Percentiles rank a stretch among this genome's conserved stretches.
phyloP scores from a whole-genome alignment of 345 rosid species.

The Hibiscus tridactylites region DNA sequence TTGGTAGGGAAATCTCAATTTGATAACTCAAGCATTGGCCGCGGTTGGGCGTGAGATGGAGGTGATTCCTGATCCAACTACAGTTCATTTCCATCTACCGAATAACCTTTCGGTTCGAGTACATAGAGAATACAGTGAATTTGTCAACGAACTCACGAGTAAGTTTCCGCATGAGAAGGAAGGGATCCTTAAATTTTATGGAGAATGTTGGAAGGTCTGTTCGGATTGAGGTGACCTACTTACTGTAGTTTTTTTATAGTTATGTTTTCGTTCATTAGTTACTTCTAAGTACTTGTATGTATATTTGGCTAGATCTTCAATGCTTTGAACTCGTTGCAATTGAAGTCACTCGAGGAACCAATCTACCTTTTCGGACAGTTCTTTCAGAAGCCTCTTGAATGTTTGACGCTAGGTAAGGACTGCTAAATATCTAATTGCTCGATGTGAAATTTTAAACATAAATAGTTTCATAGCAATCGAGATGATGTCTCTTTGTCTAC shows the following conservation, averaged over 20 bases:
- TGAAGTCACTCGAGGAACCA: conserved; percentile 96
- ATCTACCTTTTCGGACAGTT: conserved; percentile 89
- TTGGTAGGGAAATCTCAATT: conserved; percentile 81
- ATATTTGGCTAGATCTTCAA: conserved; percentile 57
- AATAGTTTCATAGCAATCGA: background rate
- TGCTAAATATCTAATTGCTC: conserved; percentile 3
- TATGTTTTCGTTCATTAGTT: conserved; percentile 13
- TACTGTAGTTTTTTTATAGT: conserved; percentile 1
- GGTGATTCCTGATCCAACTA: conserved; percentile 89
- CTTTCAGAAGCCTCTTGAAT: conserved; percentile 81
- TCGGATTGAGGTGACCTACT: conserved; percentile 20
- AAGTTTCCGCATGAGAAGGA: conserved; percentile 85
- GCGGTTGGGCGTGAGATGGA: conserved; percentile 88
- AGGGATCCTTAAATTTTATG: conserved; percentile 76
- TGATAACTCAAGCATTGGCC: conserved; percentile 80
- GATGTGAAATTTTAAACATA: background rate
- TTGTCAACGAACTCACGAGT: conserved; percentile 50
- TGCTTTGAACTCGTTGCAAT: conserved; percentile 77
- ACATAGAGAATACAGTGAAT: conserved; percentile 65
- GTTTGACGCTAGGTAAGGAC: conserved; percentile 78
- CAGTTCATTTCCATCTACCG: conserved; percentile 94
- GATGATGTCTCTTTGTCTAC: conserved; percentile 12
- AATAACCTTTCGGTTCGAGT: conserved; percentile 62
- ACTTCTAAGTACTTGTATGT: conserved; percentile 3
- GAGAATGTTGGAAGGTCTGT: conserved; percentile 83